A percentile compares a stretch with the other conserved stretches of the same genome.
Evolutionary conservation across 2,329 filamentous ascomycete species (phyloP).

Genomic region (Colletotrichum eremochloae): DNA sequence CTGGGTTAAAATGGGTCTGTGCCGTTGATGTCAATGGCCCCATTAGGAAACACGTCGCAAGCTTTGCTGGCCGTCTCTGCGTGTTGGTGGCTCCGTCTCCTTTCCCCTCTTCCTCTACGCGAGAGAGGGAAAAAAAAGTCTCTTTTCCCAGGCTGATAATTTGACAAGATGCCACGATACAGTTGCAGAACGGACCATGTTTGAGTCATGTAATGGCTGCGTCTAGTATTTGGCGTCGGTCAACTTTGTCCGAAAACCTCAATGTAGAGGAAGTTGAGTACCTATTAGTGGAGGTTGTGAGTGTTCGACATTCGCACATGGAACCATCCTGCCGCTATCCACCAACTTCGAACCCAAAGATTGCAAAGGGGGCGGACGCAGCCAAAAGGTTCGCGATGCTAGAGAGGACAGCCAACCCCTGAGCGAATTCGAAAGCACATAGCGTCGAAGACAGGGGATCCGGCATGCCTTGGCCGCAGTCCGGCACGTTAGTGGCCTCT

Average conservation of each 20-base stretch:
- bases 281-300: background rate
- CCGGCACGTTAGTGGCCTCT: conserved; percentile 26
- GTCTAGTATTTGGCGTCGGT: background rate
- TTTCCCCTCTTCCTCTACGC: background rate
- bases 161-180: conserved; percentile 14
- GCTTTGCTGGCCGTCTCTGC: conserved; percentile 24
- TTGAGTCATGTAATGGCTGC: conserved; percentile 28
- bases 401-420: conserved; percentile 17
- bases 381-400: conserved; percentile 20
- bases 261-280: background rate
- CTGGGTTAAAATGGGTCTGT: conserved; percentile 29
- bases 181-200: conserved; percentile 17
- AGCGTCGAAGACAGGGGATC: conserved; percentile 15
- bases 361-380: conserved; percentile 3
- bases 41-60: conserved; percentile 38
- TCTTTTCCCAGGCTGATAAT: conserved; percentile 32
- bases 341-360: background rate
- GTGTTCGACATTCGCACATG: background rate
- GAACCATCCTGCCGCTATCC: conserved; percentile 3
- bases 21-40: conserved; percentile 36
- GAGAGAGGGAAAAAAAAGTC: conserved; percentile 20
- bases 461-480: background rate
- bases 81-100: conserved; percentile 14
- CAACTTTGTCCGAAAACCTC: background rate
- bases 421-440: conserved; percentile 15